Base-by-base conservation (phyloP, 2,329 filamentous ascomycete species). In the Hypoxylon sp. region DNA sequence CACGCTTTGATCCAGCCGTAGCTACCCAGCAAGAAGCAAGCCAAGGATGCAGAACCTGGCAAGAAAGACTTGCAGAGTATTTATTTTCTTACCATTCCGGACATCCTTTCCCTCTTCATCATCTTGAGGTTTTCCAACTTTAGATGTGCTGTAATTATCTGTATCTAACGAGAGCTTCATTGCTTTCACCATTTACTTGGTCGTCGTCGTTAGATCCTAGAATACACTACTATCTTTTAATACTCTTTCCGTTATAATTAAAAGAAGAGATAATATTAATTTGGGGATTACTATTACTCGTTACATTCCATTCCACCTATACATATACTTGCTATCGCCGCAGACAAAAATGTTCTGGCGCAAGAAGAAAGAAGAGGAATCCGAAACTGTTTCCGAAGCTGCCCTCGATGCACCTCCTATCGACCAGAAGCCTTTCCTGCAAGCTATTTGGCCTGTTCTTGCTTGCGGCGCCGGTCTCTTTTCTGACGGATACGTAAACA, bases 401-500 rank as follows among this genome's bases (percentile, higher is more conserved):
- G 34, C 47, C 25, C 35, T 35, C 31, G 46, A 58, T n/a, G 27
- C 17, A 19, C 36, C 29, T 12, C 63, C 57, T 15, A 55, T 62
- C 8, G 61, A 65, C 41, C 59, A 63, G 55, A 67, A 66, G 47
- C 65, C 66, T 2, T 69, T 69, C 47, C 46, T 49, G 41, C 58
- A 68, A 23, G 61, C 63, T 4, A 69, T 75, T 13, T 66, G 81
- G 79, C 90, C 91, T 9, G 88, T 91, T 1, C 87, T 96, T 62
- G 91, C 91, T 31, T 96, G 91, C 66, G 92, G 92, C 59, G 89
- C 91, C 41, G 92, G 92, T 64, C 79, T 96, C 2, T 96, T 96
- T 72, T 91, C 88, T 16, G 92, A 96, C 70, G 92, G 92, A 11
- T 96, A 96, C 70, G 83, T 96, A 67, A 95, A 96, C 73, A 91